A percentile compares a stretch with the other conserved stretches of the same genome.
Conservation (phyloP, 73 alveolate genomes). For the Breviolum minutum region DNA sequence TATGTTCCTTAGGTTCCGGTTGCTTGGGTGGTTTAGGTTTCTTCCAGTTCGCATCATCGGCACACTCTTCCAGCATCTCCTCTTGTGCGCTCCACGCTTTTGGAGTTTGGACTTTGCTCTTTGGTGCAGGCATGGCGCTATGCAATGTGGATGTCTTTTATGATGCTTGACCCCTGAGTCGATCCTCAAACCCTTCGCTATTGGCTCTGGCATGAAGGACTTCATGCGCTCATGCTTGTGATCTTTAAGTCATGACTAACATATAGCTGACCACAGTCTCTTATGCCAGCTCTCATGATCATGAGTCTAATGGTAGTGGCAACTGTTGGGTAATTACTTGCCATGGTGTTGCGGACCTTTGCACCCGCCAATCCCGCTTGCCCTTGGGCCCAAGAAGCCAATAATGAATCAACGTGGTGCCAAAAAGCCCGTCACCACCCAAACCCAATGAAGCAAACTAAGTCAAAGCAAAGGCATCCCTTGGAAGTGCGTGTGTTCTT, state of each 20-base stretch:
- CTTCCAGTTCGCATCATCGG: background rate
- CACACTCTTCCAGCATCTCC: slow-evolving; percentile 46
- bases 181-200: background rate
- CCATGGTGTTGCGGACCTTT: background rate
- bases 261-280: no score
- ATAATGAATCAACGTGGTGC: no score
- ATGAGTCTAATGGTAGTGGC: no score
- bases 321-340: background rate
- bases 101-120: background rate
- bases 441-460: no score
- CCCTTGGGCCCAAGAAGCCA: background rate
- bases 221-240: no score
- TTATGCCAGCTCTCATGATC: no score
- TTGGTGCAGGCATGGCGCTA: slow-evolving; percentile 33
- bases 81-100: slow-evolving; percentile 5
- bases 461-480: no score
- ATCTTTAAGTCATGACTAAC: no score
- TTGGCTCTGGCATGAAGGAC: no score
- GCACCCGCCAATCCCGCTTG: slow-evolving; percentile 11
- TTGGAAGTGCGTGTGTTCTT: no score
- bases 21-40: background rate
- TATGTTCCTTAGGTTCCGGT: background rate
- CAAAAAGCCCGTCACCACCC: no score
- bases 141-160: background rate
- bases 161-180: background rate